Percentiles rank a stretch among this genome's conserved stretches.
Conservation (phyloP, 2,329 filamentous ascomycete species). For the Phaeosphaeria sp. region DNA sequence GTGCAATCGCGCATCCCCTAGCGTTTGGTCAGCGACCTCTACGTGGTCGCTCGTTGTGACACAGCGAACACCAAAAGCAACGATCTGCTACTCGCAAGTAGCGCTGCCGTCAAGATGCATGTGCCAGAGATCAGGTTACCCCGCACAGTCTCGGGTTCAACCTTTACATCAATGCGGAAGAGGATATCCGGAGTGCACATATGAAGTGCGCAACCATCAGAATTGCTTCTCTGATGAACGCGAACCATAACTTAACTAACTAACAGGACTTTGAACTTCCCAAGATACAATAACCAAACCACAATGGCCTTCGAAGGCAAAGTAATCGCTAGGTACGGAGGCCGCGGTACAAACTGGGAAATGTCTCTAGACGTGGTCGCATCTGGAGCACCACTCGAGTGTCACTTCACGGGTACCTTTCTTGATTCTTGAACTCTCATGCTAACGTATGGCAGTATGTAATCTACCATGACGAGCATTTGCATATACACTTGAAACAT, state of each 20-base stretch:
- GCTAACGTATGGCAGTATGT: too few species aligned
- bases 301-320: conserved; percentile 24
- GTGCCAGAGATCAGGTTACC: not conserved
- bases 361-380: too few species aligned
- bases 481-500: too few species aligned
- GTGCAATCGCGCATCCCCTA: not conserved
- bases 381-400: too few species aligned
- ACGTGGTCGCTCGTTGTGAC: not conserved
- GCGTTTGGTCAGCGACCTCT: conserved; percentile 5
- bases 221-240: not conserved
- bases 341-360: too few species aligned
- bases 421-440: too few species aligned
- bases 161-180: not conserved
- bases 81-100: not conserved
- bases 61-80: not conserved
- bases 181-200: not conserved
- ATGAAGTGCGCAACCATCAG: not conserved
- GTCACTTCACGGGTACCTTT: too few species aligned
- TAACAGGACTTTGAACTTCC: too few species aligned
- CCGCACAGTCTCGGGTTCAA: not conserved
- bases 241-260: not conserved
- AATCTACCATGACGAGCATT: too few species aligned
- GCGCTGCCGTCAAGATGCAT: not conserved
- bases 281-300: not conserved
- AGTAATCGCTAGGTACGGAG: not conserved